Evolutionary conservation across 2,329 filamentous ascomycete species (phyloP).

Genomic region (Curvularia sp.): DNA sequence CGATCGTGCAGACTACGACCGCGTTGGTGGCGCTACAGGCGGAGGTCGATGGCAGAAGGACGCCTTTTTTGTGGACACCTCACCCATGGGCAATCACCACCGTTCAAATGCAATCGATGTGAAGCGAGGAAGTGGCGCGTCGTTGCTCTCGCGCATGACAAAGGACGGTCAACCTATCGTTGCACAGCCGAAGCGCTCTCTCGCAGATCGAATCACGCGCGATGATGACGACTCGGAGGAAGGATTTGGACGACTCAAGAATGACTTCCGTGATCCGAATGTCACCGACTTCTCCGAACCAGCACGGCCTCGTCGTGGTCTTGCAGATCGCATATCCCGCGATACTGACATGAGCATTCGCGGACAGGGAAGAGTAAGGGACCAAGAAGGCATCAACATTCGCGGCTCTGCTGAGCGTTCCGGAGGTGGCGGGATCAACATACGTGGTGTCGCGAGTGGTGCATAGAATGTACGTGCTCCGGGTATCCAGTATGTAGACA

Average conservation of each 20-base stretch:
- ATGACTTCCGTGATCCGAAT: conserved; percentile 36
- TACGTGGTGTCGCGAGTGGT: conserved; percentile 45
- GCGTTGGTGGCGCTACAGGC: conserved; percentile 20
- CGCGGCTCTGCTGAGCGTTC: conserved; percentile 36
- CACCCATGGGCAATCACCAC: conserved; percentile 53
- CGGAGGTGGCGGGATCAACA: conserved; percentile 36
- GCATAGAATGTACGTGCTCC: conserved; percentile 24
- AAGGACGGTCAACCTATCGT: conserved; percentile 42
- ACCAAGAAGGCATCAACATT: conserved; percentile 43
- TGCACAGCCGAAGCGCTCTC: conserved; percentile 31
- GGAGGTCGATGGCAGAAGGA: conserved; percentile 40
- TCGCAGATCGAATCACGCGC: conserved; percentile 44
- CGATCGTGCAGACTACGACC: conserved; percentile 39
- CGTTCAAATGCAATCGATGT: conserved; percentile 54
- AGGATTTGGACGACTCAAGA: conserved; percentile 42
- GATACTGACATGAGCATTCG: conserved; percentile 31
- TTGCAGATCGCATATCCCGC: conserved; percentile 35
- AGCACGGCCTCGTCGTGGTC: conserved; percentile 23
- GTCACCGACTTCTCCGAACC: conserved; percentile 39
- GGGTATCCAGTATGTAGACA: background rate
- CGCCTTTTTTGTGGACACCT: conserved; percentile 42
- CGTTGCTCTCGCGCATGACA: conserved; percentile 44
- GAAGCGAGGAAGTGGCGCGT: conserved; percentile 25
- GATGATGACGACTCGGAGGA: conserved; percentile 33
- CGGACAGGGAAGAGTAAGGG: conserved; percentile 24